These are phyloP conservation scores for Salicornia ramosissima DNA, from an alignment of 148 eudicot species.

Conservation along the genomic window DNA sequence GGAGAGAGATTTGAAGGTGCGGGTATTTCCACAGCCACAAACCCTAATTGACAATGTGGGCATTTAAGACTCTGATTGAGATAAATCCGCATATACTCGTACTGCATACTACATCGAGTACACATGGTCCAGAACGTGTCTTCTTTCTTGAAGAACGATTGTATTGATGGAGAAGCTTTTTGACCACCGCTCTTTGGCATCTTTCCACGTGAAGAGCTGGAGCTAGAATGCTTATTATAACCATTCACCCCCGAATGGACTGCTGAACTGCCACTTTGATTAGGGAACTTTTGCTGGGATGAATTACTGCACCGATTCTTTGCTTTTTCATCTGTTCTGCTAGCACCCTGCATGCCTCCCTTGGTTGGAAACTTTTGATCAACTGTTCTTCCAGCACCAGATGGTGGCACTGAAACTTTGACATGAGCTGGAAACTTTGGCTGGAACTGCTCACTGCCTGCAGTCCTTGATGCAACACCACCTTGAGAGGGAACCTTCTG, in stretches of 20 bases:
- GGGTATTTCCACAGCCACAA: constrained; percentile 54
- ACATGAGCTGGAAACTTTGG: constrained; percentile 17
- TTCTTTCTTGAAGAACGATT: constrained; percentile 32
- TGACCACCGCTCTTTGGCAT: constrained; percentile 24
- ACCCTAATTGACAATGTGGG: constrained; percentile 56
- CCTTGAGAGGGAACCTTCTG: constrained; percentile 21
- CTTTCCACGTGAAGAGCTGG: constrained; percentile 32
- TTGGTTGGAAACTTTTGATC: constrained; percentile 36
- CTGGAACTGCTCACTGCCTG: constrained; percentile 16
- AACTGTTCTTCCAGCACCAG: constrained; percentile 12
- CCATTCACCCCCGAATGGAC: constrained; percentile 46
- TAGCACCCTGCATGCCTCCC: constrained; percentile 29
- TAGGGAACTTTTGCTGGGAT: constrained; percentile 43
- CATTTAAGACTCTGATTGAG: constrained; percentile 64
- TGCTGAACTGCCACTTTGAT: constrained; percentile 34
- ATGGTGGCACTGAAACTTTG: constrained; percentile 10
- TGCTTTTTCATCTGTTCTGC: constrained; percentile 5
- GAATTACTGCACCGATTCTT: constrained; percentile 25
- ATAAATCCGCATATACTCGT: constrained; percentile 64
- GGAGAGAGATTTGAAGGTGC: constrained; percentile 50
- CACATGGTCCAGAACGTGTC: constrained; percentile 91
- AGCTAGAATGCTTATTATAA: constrained; percentile 26
- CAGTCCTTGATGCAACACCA: constrained; percentile 13
- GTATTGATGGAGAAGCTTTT: constrained; percentile 29
- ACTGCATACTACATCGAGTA: constrained; percentile 71